Conservation (phyloP, 2,329 filamentous ascomycete genomes). For the Diaporthe amygdali region DNA sequence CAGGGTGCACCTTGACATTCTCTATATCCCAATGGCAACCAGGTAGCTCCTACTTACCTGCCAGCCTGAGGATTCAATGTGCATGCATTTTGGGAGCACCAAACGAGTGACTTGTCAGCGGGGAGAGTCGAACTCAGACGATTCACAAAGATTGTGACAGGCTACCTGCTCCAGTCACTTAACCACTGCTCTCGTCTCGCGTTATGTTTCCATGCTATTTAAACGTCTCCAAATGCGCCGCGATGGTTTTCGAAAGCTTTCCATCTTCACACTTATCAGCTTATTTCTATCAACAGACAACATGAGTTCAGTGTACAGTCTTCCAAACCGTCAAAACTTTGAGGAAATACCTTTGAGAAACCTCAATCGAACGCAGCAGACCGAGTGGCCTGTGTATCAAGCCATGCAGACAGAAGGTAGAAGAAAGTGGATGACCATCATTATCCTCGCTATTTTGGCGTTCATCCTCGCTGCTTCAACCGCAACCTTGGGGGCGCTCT, state of each 20-base stretch:
- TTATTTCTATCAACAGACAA: neutral
- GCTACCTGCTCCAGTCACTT: neutral
- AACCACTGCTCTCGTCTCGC: neutral
- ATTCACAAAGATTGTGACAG: neutral
- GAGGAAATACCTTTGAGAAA: neutral
- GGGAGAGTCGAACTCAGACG: neutral
- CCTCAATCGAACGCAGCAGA: neutral
- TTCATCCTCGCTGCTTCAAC: neutral
- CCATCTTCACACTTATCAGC: neutral
- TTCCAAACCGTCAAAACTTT: neutral
- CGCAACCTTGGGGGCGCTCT: neutral
- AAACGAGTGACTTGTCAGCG: no score
- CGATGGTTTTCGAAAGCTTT: neutral
- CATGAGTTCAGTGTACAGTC: neutral
- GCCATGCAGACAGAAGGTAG: neutral
- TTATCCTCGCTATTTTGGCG: neutral
- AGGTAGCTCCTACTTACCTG: neutral
- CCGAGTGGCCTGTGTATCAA: neutral
- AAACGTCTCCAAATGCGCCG: neutral
- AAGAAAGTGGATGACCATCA: neutral
- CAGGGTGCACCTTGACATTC: no score
- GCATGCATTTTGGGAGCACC: neutral
- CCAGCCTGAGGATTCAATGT: no score
- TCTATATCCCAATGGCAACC: no score
- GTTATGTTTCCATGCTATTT: neutral